Conservation (phyloP, 495 filamentous ascomycete genomes). For the Glonium stellatum region DNA sequence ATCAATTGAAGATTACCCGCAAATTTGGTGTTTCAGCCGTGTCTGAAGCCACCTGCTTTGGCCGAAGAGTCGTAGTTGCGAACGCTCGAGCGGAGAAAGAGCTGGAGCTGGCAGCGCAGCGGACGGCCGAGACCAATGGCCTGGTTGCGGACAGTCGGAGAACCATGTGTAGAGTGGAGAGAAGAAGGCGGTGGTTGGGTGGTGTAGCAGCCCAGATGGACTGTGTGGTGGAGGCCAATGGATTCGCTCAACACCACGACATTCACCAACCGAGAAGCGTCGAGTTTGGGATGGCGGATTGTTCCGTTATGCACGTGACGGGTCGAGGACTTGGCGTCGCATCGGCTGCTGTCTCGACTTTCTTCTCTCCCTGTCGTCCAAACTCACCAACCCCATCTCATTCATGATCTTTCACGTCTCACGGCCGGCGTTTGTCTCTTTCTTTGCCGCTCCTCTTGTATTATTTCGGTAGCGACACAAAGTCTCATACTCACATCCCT, state of each 20-base stretch:
- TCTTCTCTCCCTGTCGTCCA: constrained; percentile 2
- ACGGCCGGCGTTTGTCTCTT: constrained; percentile 28
- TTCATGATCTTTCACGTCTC: constrained; percentile 14
- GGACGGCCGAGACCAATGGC: constrained; percentile 24
- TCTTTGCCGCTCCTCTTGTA: constrained; percentile 8
- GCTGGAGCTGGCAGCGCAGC: constrained; percentile 19
- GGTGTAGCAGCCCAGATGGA: constrained; percentile 5
- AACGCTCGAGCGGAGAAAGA: constrained; percentile 28
- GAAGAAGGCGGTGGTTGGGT: constrained; percentile 7
- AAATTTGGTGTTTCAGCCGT: constrained; percentile 35
- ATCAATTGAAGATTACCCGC: constrained; percentile 35
- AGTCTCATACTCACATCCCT: constrained; percentile 3
- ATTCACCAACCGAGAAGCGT: not conserved
- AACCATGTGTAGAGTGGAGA: constrained; percentile 25
- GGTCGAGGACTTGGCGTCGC: constrained; percentile 1
- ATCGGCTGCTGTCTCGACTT: not conserved
- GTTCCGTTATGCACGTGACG: not conserved
- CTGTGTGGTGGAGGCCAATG: constrained; percentile 11
- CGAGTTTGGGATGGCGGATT: not conserved
- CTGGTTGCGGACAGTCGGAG: constrained; percentile 26
- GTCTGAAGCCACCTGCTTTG: constrained; percentile 28
- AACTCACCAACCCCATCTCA: not conserved
- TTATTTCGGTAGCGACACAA: constrained; percentile 8
- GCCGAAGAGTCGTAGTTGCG: constrained; percentile 25
- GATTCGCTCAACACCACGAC: not conserved